phyloP scores from a whole-genome alignment of 2,329 filamentous ascomycete genomes.

The Trichoderma hamatum region DNA sequence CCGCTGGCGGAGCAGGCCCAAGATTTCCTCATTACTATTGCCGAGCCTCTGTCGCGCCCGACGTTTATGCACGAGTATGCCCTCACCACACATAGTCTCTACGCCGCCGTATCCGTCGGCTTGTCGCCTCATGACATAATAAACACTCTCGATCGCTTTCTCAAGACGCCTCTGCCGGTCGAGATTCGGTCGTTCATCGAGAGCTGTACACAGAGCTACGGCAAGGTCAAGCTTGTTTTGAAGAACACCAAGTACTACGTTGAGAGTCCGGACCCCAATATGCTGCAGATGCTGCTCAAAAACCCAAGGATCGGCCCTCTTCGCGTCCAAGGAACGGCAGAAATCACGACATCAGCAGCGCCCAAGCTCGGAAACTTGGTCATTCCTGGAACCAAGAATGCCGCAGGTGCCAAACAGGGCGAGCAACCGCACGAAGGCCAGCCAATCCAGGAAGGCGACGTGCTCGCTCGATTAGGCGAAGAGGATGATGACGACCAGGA shows the following conservation, averaged over 20 bases:
- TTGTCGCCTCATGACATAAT: constrained; percentile 88
- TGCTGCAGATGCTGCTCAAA: constrained; percentile 83
- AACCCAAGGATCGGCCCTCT: constrained; percentile 81
- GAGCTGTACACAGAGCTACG: constrained; percentile 84
- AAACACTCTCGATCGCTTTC: constrained; percentile 80
- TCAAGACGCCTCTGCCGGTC: constrained; percentile 85
- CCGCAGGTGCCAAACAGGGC: constrained; percentile 80
- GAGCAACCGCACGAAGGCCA: constrained; percentile 52
- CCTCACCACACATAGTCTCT: constrained; percentile 88
- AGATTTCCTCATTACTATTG: constrained; percentile 93
- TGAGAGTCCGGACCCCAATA: constrained; percentile 84
- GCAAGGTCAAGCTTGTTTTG: constrained; percentile 92
- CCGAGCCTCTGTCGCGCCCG: constrained; percentile 88
- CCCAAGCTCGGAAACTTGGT: constrained; percentile 86
- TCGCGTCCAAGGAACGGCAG: constrained; percentile 70
- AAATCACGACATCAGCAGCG: constrained; percentile 78
- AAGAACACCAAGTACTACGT: constrained; percentile 95
- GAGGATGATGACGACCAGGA: constrained; percentile 86
- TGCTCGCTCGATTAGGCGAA: constrained; percentile 75
- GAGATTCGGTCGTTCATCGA: constrained; percentile 76
- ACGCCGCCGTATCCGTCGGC: constrained; percentile 95
- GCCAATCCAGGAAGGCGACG: constrained; percentile 63
- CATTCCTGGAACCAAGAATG: constrained; percentile 93
- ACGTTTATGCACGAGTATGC: constrained; percentile 92
- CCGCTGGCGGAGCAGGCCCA: constrained; percentile 84